Percentiles rank a stretch among this genome's conserved stretches.
Conservation (phyloP, 2,329 filamentous ascomycete species). For the Harringtonia lauricola region DNA sequence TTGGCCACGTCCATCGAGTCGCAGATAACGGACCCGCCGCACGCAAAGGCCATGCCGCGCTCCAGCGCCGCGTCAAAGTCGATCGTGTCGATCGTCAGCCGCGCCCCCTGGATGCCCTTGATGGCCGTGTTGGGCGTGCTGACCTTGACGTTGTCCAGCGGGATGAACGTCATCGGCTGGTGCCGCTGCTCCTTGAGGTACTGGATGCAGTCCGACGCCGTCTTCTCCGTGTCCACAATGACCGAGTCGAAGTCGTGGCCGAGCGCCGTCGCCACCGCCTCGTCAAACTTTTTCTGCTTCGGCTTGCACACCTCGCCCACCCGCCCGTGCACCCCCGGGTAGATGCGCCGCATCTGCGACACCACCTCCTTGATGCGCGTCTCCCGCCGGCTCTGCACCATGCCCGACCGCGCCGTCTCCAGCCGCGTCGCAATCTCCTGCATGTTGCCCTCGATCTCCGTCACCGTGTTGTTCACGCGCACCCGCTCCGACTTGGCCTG, state of each 20-base stretch:
- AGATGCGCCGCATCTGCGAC: conserved; percentile 76
- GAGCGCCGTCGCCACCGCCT: conserved; percentile 84
- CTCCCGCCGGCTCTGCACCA: conserved; percentile 77
- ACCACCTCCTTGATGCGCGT: conserved; percentile 71
- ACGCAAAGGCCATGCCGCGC: conserved; percentile 88
- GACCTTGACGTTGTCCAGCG: conserved; percentile 94
- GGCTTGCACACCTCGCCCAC: conserved; percentile 88
- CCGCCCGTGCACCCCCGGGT: conserved; percentile 81
- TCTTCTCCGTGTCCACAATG: conserved; percentile 90
- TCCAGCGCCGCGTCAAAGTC: conserved; percentile 84
- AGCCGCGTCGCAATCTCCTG: conserved; percentile 71
- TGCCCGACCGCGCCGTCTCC: conserved; percentile 74
- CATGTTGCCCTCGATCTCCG: conserved; percentile 86
- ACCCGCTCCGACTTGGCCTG: conserved; percentile 73
- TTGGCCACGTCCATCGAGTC: conserved; percentile 81
- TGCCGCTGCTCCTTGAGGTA: conserved; percentile 86
- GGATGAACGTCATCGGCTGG: conserved; percentile 86
- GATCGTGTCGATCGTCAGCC: conserved; percentile 90
- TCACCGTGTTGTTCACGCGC: conserved; percentile 68
- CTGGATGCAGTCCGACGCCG: conserved; percentile 84
- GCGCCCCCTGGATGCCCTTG: conserved; percentile 76
- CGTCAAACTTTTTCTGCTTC: conserved; percentile 93
- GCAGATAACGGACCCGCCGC: conserved; percentile 89
- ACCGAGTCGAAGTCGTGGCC: conserved; percentile 91
- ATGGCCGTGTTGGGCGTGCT: conserved; percentile 81